Evolutionary conservation across 208 protist genomes (phyloP).

Genomic region (Hexamita inflata): DNA sequence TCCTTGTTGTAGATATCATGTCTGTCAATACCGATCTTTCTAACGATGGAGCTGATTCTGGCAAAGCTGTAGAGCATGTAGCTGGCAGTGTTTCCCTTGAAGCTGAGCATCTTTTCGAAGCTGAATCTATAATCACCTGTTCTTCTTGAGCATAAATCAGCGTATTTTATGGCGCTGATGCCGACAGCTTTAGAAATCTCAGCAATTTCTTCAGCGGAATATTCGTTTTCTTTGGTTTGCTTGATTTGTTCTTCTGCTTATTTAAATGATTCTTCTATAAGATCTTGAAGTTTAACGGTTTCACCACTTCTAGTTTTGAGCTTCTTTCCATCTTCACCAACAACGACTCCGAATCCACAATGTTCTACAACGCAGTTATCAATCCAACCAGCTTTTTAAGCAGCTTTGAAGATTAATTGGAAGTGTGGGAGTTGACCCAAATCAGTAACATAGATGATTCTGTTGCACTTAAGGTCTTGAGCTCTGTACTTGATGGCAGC

Average conservation of each 20-base stretch:
- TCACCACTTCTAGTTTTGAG: conserved; percentile 83
- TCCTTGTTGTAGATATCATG: conserved; percentile 54
- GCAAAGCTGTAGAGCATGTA: conserved; percentile 88
- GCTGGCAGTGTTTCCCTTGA: conserved; percentile 81
- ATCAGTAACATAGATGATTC: conserved; percentile 79
- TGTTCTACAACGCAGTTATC: conserved; percentile 57
- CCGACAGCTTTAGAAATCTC: conserved; percentile 67
- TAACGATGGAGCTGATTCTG: conserved; percentile 72
- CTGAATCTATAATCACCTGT: conserved; percentile 76
- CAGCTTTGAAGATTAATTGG: conserved; percentile 61
- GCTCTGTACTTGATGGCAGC: conserved; percentile 57
- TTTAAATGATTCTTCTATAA: conserved; percentile 74
- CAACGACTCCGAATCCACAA: conserved; percentile 72
- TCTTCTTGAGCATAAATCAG: conserved; percentile 69
- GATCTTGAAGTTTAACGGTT: conserved; percentile 71
- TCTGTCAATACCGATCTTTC: conserved; percentile 58
- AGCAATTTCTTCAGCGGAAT: conserved; percentile 50
- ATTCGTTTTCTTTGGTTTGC: not conserved
- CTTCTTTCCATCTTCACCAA: conserved; percentile 56
- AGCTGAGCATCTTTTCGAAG: conserved; percentile 78
- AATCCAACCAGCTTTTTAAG: conserved; percentile 27
- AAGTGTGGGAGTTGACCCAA: conserved; percentile 78
- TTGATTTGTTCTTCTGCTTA: conserved; percentile 50
- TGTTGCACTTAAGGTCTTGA: conserved; percentile 61
- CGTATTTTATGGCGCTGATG: conserved; percentile 85